Evolutionary conservation across 1,284 basidiomycete genomes (phyloP).

Genomic region (Ganoderma lingzhi): DNA sequence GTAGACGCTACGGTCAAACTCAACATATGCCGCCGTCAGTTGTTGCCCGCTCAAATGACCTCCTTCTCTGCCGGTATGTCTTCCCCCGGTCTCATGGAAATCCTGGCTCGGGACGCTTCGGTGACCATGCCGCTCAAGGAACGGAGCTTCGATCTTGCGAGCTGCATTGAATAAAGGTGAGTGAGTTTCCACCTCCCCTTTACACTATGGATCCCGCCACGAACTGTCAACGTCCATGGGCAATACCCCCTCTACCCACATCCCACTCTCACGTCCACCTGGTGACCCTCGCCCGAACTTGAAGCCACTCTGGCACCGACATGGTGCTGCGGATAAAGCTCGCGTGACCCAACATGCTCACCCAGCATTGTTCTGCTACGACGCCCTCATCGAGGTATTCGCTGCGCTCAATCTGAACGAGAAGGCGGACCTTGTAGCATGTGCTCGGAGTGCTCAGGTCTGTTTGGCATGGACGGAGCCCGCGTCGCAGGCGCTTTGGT

Average conservation of each 20-base stretch:
- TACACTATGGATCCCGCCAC: background rate
- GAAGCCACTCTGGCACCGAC: slow-evolving; percentile 2
- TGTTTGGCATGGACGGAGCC: background rate
- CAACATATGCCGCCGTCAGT: background rate
- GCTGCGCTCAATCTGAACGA: background rate
- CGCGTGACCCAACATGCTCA: background rate
- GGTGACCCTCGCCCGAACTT: background rate
- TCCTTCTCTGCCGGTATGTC: background rate
- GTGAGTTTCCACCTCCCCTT: background rate
- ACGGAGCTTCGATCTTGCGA: background rate
- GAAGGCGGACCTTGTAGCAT: background rate
- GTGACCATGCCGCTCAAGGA: background rate
- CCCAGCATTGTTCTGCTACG: background rate
- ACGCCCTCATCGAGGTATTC: background rate
- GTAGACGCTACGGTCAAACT: too few species aligned
- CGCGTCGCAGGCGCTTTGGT: background rate
- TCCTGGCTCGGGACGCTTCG: background rate
- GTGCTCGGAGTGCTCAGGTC: background rate
- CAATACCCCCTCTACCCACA: background rate
- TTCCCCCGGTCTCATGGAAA: background rate
- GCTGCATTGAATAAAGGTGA: background rate
- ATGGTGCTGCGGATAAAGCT: background rate
- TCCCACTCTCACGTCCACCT: background rate
- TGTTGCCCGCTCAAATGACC: background rate
- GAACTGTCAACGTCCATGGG: background rate